Conservation (phyloP, 805 yeast species). For the Starmerella geochares region DNA sequence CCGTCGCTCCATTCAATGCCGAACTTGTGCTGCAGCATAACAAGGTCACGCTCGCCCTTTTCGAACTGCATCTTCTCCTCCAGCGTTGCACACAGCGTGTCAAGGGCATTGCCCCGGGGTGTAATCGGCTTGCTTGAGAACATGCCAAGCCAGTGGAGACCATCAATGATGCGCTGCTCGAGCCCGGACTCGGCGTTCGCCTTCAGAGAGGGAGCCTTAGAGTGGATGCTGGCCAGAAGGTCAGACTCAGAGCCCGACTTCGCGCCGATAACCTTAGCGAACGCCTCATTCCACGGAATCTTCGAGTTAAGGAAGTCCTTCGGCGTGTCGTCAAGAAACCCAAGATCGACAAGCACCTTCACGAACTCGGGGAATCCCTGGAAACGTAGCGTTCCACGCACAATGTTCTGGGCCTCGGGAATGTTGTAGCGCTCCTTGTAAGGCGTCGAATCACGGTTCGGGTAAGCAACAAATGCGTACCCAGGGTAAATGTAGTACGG, state of each 20-base stretch:
- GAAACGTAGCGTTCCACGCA: conserved; percentile 94
- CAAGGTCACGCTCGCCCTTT: conserved; percentile 90
- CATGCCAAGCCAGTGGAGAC: conserved; percentile 89
- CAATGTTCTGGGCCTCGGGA: conserved; percentile 94
- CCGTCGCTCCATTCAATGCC: conserved; percentile 97
- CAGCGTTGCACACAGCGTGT: conserved; percentile 91
- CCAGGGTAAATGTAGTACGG: conserved; percentile 96
- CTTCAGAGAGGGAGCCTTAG: conserved; percentile 42
- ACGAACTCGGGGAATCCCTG: conserved; percentile 98
- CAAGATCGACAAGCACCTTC: conserved; percentile 88
- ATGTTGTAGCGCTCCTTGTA: conserved; percentile 85
- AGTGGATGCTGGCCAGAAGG: conserved; percentile 61
- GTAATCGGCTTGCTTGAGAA: conserved; percentile 65
- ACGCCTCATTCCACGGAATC: conserved; percentile 80
- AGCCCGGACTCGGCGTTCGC: conserved; percentile 71
- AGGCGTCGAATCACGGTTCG: conserved; percentile 94
- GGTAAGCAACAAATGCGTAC: conserved; percentile 86
- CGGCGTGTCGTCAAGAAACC: conserved; percentile 74
- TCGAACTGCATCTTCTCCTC: conserved; percentile 94
- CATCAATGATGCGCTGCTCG: conserved; percentile 75
- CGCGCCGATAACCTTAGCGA: conserved; percentile 66
- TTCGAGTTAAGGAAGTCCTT: conserved; percentile 44
- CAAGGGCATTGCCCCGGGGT: conserved; percentile 90
- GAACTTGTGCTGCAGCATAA: conserved; percentile 92
- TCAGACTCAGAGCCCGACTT: conserved; percentile 59